These are phyloP conservation scores for Ophiobolus disseminans DNA, from an alignment of 2,329 filamentous ascomycete genomes.

Conservation along the genomic window DNA sequence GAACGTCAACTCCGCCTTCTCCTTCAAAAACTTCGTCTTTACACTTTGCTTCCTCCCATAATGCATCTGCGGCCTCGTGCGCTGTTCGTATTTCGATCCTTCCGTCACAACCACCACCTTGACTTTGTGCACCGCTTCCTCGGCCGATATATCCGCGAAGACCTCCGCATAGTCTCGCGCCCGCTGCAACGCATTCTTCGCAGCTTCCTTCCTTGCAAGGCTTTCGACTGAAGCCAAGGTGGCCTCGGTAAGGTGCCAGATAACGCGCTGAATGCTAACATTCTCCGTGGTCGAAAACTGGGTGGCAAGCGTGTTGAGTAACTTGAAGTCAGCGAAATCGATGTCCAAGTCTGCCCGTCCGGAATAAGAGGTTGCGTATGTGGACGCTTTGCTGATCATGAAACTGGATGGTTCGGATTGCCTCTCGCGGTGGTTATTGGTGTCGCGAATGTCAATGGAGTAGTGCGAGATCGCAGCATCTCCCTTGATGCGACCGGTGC, in stretches of 20 bases:
- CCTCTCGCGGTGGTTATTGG: constrained; percentile 3
- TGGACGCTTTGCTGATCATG: not conserved
- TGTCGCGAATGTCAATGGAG: constrained; percentile 19
- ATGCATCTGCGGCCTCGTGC: constrained; percentile 18
- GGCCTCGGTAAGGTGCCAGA: constrained; percentile 15
- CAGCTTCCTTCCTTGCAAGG: constrained; percentile 10
- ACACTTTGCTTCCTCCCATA: constrained; percentile 7
- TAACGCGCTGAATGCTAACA: constrained; percentile 9
- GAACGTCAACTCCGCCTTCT: constrained; percentile 10
- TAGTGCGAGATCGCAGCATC: constrained; percentile 18
- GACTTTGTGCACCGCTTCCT: constrained; percentile 11
- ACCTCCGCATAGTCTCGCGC: constrained; percentile 17
- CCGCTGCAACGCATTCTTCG: constrained; percentile 8
- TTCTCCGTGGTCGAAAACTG: constrained; percentile 17
- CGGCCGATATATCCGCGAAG: constrained; percentile 7
- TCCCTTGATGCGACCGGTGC: not conserved
- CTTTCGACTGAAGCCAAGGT: constrained; percentile 7
- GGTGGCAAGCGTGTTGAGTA: constrained; percentile 15
- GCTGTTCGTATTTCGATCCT: constrained; percentile 5
- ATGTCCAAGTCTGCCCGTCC: constrained; percentile 14
- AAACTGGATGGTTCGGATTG: not conserved
- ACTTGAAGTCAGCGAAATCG: constrained; percentile 18
- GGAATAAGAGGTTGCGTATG: constrained; percentile 9
- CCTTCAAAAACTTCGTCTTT: not conserved
- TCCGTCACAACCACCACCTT: constrained; percentile 11